phyloP scores from a whole-genome alignment of 768 basidiomycete species.

The Suillus fuscotomentosus region DNA sequence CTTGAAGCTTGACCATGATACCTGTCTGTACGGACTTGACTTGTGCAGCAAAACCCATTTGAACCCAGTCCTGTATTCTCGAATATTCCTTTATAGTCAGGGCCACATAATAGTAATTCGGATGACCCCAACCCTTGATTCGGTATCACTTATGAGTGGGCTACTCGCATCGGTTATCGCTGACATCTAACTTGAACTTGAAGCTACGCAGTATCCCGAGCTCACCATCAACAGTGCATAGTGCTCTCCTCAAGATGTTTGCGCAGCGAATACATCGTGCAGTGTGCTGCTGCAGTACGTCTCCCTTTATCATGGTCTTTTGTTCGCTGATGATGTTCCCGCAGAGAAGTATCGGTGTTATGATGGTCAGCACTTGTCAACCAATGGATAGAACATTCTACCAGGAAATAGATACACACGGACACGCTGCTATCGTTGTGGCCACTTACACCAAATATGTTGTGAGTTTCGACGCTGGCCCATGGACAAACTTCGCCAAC shows the following conservation, averaged over 20 bases:
- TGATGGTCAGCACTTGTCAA: no score
- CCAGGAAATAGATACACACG: no score
- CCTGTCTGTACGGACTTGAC: neutral
- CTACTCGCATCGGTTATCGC: no score
- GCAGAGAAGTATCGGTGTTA: no score
- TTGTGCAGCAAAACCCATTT: neutral
- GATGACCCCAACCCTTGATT: neutral
- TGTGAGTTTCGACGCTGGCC: slow-evolving; percentile 45
- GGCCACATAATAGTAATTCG: neutral
- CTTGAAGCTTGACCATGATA: neutral
- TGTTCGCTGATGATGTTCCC: slow-evolving; percentile 1
- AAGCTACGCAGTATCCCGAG: slow-evolving; percentile 19
- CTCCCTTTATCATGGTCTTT: neutral
- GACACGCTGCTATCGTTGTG: slow-evolving; percentile 51
- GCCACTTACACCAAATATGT: slow-evolving; percentile 63
- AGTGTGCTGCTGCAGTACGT: slow-evolving; percentile 37
- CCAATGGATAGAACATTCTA: no score
- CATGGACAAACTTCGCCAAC: no score
- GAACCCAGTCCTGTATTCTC: neutral
- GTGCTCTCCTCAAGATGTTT: slow-evolving; percentile 25
- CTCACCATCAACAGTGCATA: slow-evolving; percentile 43
- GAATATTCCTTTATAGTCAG: neutral
- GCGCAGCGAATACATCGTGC: slow-evolving; percentile 45
- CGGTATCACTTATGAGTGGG: neutral
- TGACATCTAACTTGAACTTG: slow-evolving; percentile 13